Conservation (phyloP, 768 basidiomycete species). For the Lentinula boryana region DNA sequence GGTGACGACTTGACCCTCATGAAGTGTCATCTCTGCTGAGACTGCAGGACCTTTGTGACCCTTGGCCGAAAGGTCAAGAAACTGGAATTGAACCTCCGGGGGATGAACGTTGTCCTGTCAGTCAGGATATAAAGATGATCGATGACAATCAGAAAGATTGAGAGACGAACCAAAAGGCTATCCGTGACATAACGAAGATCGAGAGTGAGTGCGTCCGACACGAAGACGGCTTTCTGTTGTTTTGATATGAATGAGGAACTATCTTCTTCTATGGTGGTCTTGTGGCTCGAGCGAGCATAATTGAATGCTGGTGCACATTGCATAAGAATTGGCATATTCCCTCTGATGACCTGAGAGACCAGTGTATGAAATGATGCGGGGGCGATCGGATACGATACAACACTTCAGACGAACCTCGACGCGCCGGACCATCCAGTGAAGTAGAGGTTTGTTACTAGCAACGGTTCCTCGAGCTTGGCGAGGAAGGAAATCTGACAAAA, state of each 20-base stretch:
- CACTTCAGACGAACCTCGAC: conserved; percentile 46
- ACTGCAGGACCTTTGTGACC: conserved; percentile 73
- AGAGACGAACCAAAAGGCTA: conserved; percentile 28
- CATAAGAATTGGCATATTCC: conserved; percentile 69
- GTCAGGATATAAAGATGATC: too few species aligned
- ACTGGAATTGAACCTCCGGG: conserved; percentile 52
- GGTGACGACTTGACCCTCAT: conserved; percentile 87
- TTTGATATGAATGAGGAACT: conserved; percentile 15
- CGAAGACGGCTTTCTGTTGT: conserved; percentile 59
- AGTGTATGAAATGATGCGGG: neutral
- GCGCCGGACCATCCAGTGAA: conserved; percentile 81
- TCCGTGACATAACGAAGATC: conserved; percentile 77
- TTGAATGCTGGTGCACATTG: conserved; percentile 97
- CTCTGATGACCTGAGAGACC: conserved; percentile 65
- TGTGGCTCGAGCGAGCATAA: conserved; percentile 78
- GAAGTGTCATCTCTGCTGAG: conserved; percentile 50
- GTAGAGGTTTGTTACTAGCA: conserved; percentile 49
- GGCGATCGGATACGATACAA: neutral
- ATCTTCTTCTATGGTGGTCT: conserved; percentile 50
- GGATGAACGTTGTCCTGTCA: conserved; percentile 32
- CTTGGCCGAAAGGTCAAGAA: conserved; percentile 59
- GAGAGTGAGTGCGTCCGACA: conserved; percentile 48
- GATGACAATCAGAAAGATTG: neutral
- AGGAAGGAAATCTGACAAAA: conserved; percentile 65
- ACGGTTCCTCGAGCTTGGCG: conserved; percentile 36